phyloP scores from a whole-genome alignment of 306 rosid species.

The Alnus rubra region DNA sequence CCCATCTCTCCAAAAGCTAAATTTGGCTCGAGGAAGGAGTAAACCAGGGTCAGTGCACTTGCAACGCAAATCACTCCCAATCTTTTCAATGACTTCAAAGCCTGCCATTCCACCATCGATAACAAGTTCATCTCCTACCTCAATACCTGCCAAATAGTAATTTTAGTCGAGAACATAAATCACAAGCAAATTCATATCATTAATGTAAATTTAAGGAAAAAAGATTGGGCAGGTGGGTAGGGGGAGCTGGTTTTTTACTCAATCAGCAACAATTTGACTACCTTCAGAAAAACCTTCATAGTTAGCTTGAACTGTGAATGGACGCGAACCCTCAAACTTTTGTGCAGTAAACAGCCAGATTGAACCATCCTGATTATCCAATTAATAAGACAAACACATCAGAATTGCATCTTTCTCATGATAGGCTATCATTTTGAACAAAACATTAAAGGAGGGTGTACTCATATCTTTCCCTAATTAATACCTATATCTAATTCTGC shows the following conservation, averaged over 20 bases:
- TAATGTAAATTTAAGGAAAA: not conserved
- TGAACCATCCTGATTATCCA: slow-evolving; percentile 64
- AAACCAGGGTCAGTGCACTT: slow-evolving; percentile 83
- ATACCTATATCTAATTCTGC: not conserved
- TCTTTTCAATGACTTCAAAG: slow-evolving; percentile 68
- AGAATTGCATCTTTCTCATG: slow-evolving; percentile 8
- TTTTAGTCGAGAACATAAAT: slow-evolving; percentile 17
- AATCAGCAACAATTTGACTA: slow-evolving; percentile 21
- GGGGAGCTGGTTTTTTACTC: slow-evolving; percentile 5
- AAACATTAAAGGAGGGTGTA: not conserved
- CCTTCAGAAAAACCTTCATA: slow-evolving; percentile 83
- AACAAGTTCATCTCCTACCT: slow-evolving; percentile 78
- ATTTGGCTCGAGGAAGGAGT: slow-evolving; percentile 79
- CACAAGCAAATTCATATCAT: not conserved
- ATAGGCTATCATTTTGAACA: not conserved
- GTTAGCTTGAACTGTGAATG: slow-evolving; percentile 74
- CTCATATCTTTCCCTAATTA: slow-evolving; percentile 8
- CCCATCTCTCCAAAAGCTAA: slow-evolving; percentile 89
- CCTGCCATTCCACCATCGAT: slow-evolving; percentile 92
- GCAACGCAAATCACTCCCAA: slow-evolving; percentile 64
- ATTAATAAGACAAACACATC: slow-evolving; percentile 12
- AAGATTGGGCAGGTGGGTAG: not conserved
- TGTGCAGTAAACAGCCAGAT: slow-evolving; percentile 71
- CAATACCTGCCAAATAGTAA: slow-evolving; percentile 47
- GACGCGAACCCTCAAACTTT: slow-evolving; percentile 64